Evolutionary conservation across 257 asterid species (phyloP), one percentile per base, ranked within the genome.

Genomic region (Solanum verrucosum): DNA sequence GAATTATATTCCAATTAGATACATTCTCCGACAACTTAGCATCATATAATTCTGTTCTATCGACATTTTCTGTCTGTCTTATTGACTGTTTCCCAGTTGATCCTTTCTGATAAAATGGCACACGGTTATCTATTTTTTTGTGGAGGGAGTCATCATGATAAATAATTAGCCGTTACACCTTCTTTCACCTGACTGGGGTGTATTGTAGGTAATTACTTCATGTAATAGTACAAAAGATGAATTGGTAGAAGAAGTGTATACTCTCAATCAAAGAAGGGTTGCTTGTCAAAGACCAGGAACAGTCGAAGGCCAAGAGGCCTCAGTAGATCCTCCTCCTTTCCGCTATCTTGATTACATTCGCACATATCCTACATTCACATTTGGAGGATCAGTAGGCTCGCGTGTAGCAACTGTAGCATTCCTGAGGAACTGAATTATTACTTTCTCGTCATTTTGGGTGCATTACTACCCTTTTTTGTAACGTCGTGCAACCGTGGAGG

Each of bases 381-480:
- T 97, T 85, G 98, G 98, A 86, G 99, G 99, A 83, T 92, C 98
- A 6, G 96, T 93, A 78, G 99, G 99, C 31, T 93, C 99, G 3
- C 97, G 99, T 15, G 99, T 97, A 75, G 99, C 99, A 59, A 96
- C 99, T 0, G 98, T 94, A 84, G 99, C 98, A 23, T 97, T 96
- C 92, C 95, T 92, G 59, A 95, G 97, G 91, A 95, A 88, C 93
- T 95, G 92, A 94, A 70, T 65, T 68, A 81, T 65, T 35, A 73
- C 49, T 52, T 81, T 81, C 85, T 87, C 72, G 18, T 52, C 27
- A 77, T 65, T 87, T 75, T 42, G 84, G 27, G 67, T 75, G 67
- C 27, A 44, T 34, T 34, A 5, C 46, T 44, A 75, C 21, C 68
- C 37, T 83, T 44, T 6, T 59, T 10, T 68, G 81, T 40, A 68